Conservation (phyloP, 148 eudicot species). For the Arbutus unedo region DNA sequence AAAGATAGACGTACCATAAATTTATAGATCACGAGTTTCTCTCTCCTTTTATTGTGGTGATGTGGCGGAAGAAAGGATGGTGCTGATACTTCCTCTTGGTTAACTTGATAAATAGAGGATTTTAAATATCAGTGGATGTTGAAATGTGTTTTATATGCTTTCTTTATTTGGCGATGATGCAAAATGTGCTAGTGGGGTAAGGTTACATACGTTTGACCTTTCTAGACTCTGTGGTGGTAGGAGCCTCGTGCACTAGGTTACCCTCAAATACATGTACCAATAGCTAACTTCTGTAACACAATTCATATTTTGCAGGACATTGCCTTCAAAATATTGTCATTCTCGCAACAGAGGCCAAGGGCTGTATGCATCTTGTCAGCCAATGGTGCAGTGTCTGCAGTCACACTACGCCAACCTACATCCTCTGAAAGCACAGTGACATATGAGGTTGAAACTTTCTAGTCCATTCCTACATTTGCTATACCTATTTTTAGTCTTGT, state of each 20-base stretch:
- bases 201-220: background rate
- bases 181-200: background rate
- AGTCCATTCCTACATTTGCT: background rate
- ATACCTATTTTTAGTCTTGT: background rate
- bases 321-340: slow-evolving; percentile 67
- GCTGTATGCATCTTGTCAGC: slow-evolving; percentile 83
- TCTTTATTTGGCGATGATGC: background rate
- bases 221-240: background rate
- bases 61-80: background rate
- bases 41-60: background rate
- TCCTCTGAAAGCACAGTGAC: slow-evolving; percentile 50
- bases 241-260: background rate
- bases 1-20: background rate
- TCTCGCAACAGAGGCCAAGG: slow-evolving; percentile 84
- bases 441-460: slow-evolving; percentile 55
- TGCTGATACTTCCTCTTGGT: background rate
- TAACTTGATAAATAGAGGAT: background rate
- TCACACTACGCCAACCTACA: slow-evolving; percentile 64
- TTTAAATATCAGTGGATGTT: background rate
- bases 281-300: background rate
- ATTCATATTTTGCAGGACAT: slow-evolving; percentile 51
- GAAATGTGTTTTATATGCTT: background rate
- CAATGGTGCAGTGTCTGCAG: slow-evolving; percentile 76
- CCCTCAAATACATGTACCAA: background rate
- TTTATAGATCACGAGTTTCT: background rate